Conservation (phyloP, 257 asterid species). For the Nyctanthes arbortristis region DNA sequence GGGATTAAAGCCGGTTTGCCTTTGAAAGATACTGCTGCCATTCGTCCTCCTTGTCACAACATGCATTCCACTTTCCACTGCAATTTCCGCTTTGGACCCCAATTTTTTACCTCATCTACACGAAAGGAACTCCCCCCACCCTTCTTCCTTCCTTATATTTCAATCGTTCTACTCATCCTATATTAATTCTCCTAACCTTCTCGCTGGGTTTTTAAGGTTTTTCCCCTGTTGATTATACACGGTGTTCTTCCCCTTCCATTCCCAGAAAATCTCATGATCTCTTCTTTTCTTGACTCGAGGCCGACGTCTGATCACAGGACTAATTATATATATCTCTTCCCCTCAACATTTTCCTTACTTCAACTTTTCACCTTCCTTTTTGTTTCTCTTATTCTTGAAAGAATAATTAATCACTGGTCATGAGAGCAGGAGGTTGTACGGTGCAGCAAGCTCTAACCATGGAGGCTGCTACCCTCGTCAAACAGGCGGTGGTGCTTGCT, state of each 20-base stretch:
- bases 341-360: slow-evolving; percentile 16
- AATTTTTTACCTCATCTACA: slow-evolving; percentile 58
- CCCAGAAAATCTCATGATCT: slow-evolving; percentile 2
- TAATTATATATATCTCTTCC: no score
- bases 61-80: slow-evolving; percentile 90
- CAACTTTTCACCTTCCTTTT: slow-evolving; percentile 19
- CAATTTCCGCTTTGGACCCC: slow-evolving; percentile 60
- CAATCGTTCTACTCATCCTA: no score
- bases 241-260: background rate
- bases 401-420: slow-evolving; percentile 20
- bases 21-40: slow-evolving; percentile 58
- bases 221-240: background rate
- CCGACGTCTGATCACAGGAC: no score
- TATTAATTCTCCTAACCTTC: no score
- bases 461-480: slow-evolving; percentile 61
- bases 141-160: slow-evolving; percentile 18
- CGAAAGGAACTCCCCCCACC: slow-evolving; percentile 56
- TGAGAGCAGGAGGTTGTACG: slow-evolving; percentile 77
- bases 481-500: slow-evolving; percentile 69
- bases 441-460: slow-evolving; percentile 60
- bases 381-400: slow-evolving; percentile 2
- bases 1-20: slow-evolving; percentile 65
- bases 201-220: background rate
- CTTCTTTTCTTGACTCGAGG: no score
- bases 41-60: slow-evolving; percentile 67